Base-by-base conservation (phyloP, 2,329 filamentous ascomycete species). In the Clonostachys chloroleuca region DNA sequence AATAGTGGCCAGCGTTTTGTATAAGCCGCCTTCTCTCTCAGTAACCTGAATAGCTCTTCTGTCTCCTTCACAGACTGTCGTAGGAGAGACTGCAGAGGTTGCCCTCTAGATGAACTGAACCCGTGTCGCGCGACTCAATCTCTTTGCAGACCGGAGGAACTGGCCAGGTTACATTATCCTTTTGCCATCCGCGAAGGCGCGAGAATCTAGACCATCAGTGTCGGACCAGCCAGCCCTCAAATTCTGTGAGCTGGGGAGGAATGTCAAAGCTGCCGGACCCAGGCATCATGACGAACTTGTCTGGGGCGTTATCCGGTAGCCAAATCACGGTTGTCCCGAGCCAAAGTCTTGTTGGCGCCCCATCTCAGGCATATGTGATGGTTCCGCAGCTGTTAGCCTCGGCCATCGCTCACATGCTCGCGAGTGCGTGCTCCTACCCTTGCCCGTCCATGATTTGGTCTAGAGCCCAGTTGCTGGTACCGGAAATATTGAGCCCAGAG, bases 371-470 rank as follows among this genome's bases (percentile, higher is more conserved):
- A 45, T 9, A 45, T 9, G 35, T 45, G 34, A 45, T 16, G 9
- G 44, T 45, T n/a, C 44, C 40, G 35, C 14, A 16, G 12, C 35
- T 37, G 35, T 37, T 16, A 37, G 3, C n/a, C 12, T 37, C 12
- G n/a, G 12, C 12, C 35, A 13, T 37, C 35, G 12, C n/a, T 16
- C 12, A 16, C 35, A 18, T 18, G 18, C n/a, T 37, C 35, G 12
- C 35, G n/a, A 37, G 12, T 13, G 35, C 12, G n/a, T 16, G 3
- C n/a, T 37, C 35, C 5, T 45, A 45, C 44, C 44, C 44, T 37
- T 40, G 12, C 13, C 44, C 44, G 24, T 45, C 35, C n/a, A 46
- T 41, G 24, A 46, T 41, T 30, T 46, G 44, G 44, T 46, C 44
- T 4, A 46, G 24, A 8, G 44, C 24, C 44, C 44, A 46, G n/a